Evolutionary conservation across 2,329 filamentous ascomycete species (phyloP).

Genomic region (Trichoderma hamatum): DNA sequence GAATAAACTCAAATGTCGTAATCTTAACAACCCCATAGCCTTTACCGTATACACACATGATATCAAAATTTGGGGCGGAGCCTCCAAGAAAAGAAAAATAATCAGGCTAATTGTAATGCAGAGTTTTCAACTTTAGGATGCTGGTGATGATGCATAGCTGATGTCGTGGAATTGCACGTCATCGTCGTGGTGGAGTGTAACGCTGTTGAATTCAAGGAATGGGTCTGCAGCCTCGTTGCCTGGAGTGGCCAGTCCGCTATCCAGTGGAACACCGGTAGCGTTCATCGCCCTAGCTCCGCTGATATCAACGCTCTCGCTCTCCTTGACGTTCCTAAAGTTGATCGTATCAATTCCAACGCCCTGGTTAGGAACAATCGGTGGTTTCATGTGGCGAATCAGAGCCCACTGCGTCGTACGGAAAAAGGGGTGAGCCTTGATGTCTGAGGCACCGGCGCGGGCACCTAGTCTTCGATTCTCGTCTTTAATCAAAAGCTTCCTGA

Average conservation of each 20-base stretch:
- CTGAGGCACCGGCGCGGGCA: constrained; percentile 90
- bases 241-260: constrained; percentile 83
- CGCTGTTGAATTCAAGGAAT: constrained; percentile 98
- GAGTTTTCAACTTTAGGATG: neutral
- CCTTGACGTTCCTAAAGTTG: constrained; percentile 98
- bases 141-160: constrained; percentile 30
- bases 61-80: constrained; percentile 11
- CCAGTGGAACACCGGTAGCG: constrained; percentile 79
- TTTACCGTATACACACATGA: constrained; percentile 24
- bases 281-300: constrained; percentile 58
- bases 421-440: constrained; percentile 95
- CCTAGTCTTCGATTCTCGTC: constrained; percentile 93
- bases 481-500: constrained; percentile 96
- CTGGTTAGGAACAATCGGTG: constrained; percentile 91
- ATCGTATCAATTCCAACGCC: constrained; percentile 89
- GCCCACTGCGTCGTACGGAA: constrained; percentile 97
- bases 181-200: constrained; percentile 94
- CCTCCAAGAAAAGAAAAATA: neutral
- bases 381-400: constrained; percentile 94
- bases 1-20: constrained; percentile 18
- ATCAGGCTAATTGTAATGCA: neutral
- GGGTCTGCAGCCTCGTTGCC: constrained; percentile 82
- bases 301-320: constrained; percentile 92
- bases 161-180: constrained; percentile 61
- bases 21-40: constrained; percentile 20